Evolutionary conservation across 768 basidiomycete genomes (phyloP), one percentile per base, ranked within the genome.

Genomic region (Calocybe cyanea): DNA sequence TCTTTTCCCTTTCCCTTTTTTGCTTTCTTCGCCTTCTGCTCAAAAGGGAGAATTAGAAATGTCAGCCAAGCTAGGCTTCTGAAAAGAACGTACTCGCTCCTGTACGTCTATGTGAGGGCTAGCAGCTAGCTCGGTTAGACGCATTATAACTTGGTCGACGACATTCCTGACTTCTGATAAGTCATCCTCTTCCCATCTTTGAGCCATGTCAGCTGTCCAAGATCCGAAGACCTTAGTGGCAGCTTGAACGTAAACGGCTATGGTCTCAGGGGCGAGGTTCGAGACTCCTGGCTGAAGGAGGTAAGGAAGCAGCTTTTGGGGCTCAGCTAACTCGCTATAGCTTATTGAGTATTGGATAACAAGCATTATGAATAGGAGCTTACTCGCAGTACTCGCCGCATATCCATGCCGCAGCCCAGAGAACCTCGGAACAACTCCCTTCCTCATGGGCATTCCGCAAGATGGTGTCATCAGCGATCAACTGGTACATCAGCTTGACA

Each of bases 331-430:
- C 53, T 92, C 85, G 36, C 92, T 93, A 57, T 25, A 37, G 19
- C 18, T 25, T 45, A 31, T 10, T 38, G 18, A 43, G 43, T 51
- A 13, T 53, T 45, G 24, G 15, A 11, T 38, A 10, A 37, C 28
- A 19, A 5, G 36, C 15, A 36, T 20, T 11, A 2, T 8, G 2
- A 6, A 7, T 6, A n/a, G 20, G 17, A 24, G 23, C 85, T 61
- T 55, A 93, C 94, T 81, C 75, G 76, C 87, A 85, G 62, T 92
- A 91, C 66, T 99, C 96, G 15, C 94, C 95, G 51, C 90, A 92
- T 54, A 97, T 88, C 89, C 91, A 99, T 4, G 92, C 92, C 8
- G 93, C 94, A 0, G 94, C 96, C 79, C 89, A 92, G 2, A 96
- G 69, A 7, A 95, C 79, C 58, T 94, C 90, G 0, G 83, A 78